Conservation (phyloP, 2,329 filamentous ascomycete genomes). For the Cladosporium sp. region DNA sequence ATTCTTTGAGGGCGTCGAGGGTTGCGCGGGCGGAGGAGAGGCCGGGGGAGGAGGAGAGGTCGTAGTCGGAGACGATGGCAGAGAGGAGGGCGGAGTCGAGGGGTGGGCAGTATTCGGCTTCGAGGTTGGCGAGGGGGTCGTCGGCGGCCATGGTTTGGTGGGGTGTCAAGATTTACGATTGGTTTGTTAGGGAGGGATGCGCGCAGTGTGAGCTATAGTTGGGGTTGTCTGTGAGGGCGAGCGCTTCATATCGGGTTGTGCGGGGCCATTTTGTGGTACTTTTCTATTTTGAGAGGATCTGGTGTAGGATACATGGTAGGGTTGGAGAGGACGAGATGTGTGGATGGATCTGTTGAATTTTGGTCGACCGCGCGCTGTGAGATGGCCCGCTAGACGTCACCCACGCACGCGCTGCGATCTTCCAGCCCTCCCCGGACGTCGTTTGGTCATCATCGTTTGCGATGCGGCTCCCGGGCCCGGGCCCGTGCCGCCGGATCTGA, state of each 20-base stretch:
- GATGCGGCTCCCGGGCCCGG: too few species aligned
- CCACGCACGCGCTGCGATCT: too few species aligned
- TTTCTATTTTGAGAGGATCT: too few species aligned
- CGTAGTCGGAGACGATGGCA: conserved; percentile 68
- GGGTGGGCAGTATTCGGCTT: conserved; percentile 67
- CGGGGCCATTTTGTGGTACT: neutral
- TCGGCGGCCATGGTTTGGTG: conserved; percentile 19
- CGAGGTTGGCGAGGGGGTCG: conserved; percentile 18
- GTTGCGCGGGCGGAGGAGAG: conserved; percentile 51
- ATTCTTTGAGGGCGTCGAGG: conserved; percentile 59
- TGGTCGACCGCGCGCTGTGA: too few species aligned
- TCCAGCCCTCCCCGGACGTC: too few species aligned
- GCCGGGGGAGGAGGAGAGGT: conserved; percentile 49
- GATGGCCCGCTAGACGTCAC: too few species aligned
- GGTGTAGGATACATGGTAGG: too few species aligned
- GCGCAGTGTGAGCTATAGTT: neutral
- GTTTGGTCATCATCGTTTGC: too few species aligned
- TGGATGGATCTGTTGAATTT: too few species aligned
- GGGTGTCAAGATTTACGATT: neutral
- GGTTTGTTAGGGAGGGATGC: neutral
- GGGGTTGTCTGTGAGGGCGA: neutral
- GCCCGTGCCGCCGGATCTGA: too few species aligned
- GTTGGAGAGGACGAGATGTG: too few species aligned
- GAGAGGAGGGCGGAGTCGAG: conserved; percentile 73
- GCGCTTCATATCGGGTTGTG: neutral